A percentile compares a stretch with the other conserved stretches of the same genome.
These are phyloP conservation scores for Cystobasidium slooffiae DNA, from an alignment of 1,284 basidiomycete genomes.

Conservation along the genomic window DNA sequence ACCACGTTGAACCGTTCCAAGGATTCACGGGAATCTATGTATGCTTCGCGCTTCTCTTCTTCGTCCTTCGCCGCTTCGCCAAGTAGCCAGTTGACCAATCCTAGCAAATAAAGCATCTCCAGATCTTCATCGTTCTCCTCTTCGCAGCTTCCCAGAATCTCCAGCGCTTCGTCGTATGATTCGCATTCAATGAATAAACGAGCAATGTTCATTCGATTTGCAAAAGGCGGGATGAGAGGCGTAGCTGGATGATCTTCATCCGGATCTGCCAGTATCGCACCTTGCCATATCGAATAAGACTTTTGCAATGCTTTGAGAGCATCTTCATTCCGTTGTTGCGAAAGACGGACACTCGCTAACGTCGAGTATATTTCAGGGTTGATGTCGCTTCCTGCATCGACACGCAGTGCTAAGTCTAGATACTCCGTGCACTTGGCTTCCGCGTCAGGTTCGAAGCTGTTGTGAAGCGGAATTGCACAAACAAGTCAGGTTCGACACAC, in stretches of 20 bases:
- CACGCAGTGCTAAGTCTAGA: slow-evolving; percentile 71
- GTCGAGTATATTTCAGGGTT: slow-evolving; percentile 81
- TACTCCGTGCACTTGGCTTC: slow-evolving; percentile 80
- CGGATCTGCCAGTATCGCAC: slow-evolving; percentile 52
- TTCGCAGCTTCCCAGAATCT: slow-evolving; percentile 78
- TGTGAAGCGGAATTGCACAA: too few species aligned
- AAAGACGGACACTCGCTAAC: slow-evolving; percentile 85
- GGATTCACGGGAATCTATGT: slow-evolving; percentile 20
- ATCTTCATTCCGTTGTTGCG: slow-evolving; percentile 80
- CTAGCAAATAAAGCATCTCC: slow-evolving; percentile 93
- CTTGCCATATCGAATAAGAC: slow-evolving; percentile 75
- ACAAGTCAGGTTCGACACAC: neutral
- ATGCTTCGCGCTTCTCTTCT: slow-evolving; percentile 18
- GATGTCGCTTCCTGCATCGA: slow-evolving; percentile 64
- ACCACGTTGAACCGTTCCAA: slow-evolving; percentile 33
- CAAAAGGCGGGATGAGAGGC: slow-evolving; percentile 71
- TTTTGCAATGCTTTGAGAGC: slow-evolving; percentile 71
- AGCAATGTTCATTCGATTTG: slow-evolving; percentile 73
- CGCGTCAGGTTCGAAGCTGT: slow-evolving; percentile 77
- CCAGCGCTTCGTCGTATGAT: slow-evolving; percentile 71
- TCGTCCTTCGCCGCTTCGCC: slow-evolving; percentile 23
- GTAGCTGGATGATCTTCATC: slow-evolving; percentile 64
- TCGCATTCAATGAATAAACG: slow-evolving; percentile 81
- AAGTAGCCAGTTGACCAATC: slow-evolving; percentile 59
- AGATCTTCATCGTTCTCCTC: slow-evolving; percentile 83